Base-by-base conservation (phyloP, 768 basidiomycete species). In the Goffeauzyma gilvescens region DNA sequence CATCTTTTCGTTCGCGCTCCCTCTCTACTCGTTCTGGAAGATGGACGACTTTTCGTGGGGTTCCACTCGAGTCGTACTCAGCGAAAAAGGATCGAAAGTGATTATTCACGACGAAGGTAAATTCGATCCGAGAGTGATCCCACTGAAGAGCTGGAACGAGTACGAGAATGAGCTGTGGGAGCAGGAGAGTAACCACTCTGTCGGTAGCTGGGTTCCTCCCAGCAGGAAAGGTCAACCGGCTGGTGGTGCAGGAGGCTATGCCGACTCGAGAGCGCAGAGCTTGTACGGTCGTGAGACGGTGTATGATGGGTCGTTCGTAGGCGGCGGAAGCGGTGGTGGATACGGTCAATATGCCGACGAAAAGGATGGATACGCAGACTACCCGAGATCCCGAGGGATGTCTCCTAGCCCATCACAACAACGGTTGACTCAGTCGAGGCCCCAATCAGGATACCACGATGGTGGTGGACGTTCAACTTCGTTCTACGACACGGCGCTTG, bases 111-210 rank as follows among this genome's bases (percentile, higher is more conserved):
- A 96, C 51, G 90, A 96, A 64, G 90, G 90, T 59, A 87, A 87
- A 64, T 98, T 95, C 40, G 89, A 98, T 66, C 83, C 87, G 4
- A 72, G 78, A 8, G 72, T 76, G 6, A 95, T 98, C 51, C 90
- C 90, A 6, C 71, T 95, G 52, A 95, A 95, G 67, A 84, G 80
- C 0, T 96, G 93, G 90, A 83, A 76, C 46, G 87, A 93, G 52
- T 93, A 90, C 55, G 84, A 86, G 63, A 93, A 89, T 55, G 87
- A 90, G 62, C 74, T 93, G 9, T 95, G 87, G 87, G 87, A 93
- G 58, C 86, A 87, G 63, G 87, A 90, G 51, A 87, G 83, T 0
- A 89, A 89, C 55, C 86, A 90, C 64, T 86, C 83, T 48, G 83
- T 87, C 38, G 84, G 84, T 6, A 87, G 83, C 0, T 90, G 84